A percentile compares a stretch with the other conserved stretches of the same genome.
Conservation (phyloP, 148 eudicot genomes). For the Chenopodium album region DNA sequence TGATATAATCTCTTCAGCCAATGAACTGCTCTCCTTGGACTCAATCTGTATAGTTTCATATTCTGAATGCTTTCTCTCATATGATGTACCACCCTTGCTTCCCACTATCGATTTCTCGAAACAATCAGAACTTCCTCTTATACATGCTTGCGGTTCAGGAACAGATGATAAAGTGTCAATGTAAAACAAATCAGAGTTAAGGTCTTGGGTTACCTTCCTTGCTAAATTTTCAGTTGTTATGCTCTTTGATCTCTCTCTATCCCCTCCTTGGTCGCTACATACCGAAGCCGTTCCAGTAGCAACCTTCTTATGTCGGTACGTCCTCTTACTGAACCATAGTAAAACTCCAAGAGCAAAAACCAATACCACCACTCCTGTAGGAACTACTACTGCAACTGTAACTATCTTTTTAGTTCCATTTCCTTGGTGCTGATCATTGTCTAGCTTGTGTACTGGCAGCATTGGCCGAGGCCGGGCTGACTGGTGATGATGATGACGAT, state of each 20-base stretch:
- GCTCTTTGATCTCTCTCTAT: constrained; percentile 37
- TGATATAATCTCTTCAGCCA: constrained; percentile 43
- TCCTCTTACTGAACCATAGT: constrained; percentile 36
- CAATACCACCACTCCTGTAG: constrained; percentile 42
- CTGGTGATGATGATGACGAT: constrained; percentile 10
- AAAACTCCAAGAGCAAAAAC: constrained; percentile 47
- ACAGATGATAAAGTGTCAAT: constrained; percentile 51
- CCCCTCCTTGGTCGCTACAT: constrained; percentile 33
- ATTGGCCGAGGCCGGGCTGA: constrained; percentile 27
- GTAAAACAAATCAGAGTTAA: constrained; percentile 57
- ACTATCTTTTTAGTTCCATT: constrained; percentile 33
- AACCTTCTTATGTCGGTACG: constrained; percentile 39
- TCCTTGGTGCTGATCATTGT: constrained; percentile 23
- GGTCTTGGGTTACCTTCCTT: constrained; percentile 55
- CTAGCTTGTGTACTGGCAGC: constrained; percentile 26
- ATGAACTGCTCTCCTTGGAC: constrained; percentile 17
- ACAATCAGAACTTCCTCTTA: constrained; percentile 25
- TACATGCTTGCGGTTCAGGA: constrained; percentile 48
- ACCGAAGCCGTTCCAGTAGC: constrained; percentile 36
- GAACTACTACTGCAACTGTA: constrained; percentile 39
- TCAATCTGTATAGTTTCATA: constrained; percentile 21
- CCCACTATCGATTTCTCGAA: constrained; percentile 16
- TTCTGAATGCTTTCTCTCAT: constrained; percentile 33
- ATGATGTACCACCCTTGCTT: constrained; percentile 17
- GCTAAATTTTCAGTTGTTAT: constrained; percentile 35